Percentiles rank a stretch among this genome's conserved stretches.
phyloP scores from a whole-genome alignment of 306 rosid species.

The Fragaria nilgerrensis region DNA sequence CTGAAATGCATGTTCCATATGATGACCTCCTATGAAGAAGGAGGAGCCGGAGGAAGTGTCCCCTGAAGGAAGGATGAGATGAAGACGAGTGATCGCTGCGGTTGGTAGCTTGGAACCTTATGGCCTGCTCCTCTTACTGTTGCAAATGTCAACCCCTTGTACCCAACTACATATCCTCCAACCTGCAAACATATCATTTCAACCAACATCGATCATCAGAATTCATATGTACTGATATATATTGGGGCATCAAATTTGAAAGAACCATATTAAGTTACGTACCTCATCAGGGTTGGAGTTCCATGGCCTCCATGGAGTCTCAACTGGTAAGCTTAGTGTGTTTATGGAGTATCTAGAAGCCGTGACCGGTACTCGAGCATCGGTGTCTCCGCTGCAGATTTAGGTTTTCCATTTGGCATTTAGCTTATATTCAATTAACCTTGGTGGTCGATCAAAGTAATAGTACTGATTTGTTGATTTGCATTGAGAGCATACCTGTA shows the following conservation, averaged over 20 bases:
- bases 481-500: constrained; percentile 17
- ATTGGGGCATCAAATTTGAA: neutral
- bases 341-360: constrained; percentile 52
- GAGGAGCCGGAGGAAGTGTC: constrained; percentile 30
- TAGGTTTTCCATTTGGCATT: neutral
- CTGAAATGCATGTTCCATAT: neutral
- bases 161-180: constrained; percentile 58
- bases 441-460: neutral
- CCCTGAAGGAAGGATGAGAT: constrained; percentile 48
- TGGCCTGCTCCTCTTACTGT: constrained; percentile 69
- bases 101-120: constrained; percentile 58
- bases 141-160: constrained; percentile 45
- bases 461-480: neutral
- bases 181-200: constrained; percentile 27
- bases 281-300: constrained; percentile 38
- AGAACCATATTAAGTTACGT: neutral
- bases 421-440: neutral
- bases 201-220: neutral
- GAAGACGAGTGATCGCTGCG: constrained; percentile 46
- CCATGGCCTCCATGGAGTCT: constrained; percentile 57
- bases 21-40: neutral
- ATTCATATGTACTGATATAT: neutral
- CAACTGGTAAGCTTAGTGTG: constrained; percentile 29
- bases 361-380: constrained; percentile 50
- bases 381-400: constrained; percentile 54